Percentiles rank a stretch among this genome's conserved stretches.
These are phyloP conservation scores for Spinellus fusiger DNA, from an alignment of 192 early-diverging fungal genomes.

Conservation along the genomic window DNA sequence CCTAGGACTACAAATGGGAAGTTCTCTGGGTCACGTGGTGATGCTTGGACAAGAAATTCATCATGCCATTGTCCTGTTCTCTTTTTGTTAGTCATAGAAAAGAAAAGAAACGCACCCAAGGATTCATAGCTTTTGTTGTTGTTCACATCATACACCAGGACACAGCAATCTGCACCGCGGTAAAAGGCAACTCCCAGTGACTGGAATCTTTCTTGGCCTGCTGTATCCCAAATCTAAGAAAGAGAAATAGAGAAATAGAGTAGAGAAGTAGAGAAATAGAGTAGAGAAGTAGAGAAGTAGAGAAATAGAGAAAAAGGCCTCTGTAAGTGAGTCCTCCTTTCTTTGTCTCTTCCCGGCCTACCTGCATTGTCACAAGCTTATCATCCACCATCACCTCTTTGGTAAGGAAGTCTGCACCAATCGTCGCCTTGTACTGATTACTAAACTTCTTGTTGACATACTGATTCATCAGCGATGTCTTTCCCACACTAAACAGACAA, in stretches of 20 bases:
- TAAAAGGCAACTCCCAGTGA: constrained; percentile 98
- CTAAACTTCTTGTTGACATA: constrained; percentile 97
- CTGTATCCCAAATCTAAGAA: constrained; percentile 94
- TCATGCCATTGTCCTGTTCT: constrained; percentile 86
- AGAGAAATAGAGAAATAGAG: constrained; percentile 1
- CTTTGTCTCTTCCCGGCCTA: too few species aligned
- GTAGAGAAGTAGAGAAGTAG: too few species aligned
- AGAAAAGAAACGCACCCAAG: constrained; percentile 33
- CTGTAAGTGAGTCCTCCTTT: too few species aligned
- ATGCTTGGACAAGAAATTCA: constrained; percentile 96
- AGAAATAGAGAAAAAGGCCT: too few species aligned
- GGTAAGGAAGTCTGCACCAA: constrained; percentile 94
- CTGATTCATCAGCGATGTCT: constrained; percentile 99
- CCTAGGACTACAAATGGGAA: constrained; percentile 99
- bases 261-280: too few species aligned
- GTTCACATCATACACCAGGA: constrained; percentile 95
- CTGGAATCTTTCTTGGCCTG: constrained; percentile 99
- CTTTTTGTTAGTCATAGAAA: background rate
- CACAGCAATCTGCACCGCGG: constrained; percentile 97
- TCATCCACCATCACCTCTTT: constrained; percentile 95
- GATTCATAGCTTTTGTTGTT: constrained; percentile 91
- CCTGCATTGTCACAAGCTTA: constrained; percentile 90
- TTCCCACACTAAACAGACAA: constrained; percentile 69
- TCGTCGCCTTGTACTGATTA: constrained; percentile 98
- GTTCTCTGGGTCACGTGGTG: constrained; percentile 87